Evolutionary conservation across 2,329 filamentous ascomycete species (phyloP).

Genomic region (Stachybotrys chartarum): DNA sequence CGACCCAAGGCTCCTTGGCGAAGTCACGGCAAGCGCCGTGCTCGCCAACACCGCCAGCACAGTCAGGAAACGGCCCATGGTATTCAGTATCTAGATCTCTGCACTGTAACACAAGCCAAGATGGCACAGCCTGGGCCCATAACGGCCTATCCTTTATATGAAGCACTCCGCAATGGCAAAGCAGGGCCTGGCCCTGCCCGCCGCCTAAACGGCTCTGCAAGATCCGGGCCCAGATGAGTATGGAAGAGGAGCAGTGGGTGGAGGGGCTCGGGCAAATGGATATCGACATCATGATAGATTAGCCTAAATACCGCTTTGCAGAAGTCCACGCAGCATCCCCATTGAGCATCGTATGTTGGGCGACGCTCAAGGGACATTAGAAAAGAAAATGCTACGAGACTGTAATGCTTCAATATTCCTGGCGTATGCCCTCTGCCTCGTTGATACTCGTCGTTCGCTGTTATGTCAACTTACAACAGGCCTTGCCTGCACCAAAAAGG

Average conservation of each 20-base stretch:
- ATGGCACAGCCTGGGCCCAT: too few species aligned
- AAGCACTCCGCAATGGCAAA: neutral
- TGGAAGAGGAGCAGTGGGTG: neutral
- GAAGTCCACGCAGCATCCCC: neutral
- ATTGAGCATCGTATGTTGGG: too few species aligned
- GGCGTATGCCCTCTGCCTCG: too few species aligned
- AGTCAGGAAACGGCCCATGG: neutral
- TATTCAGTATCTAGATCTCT: neutral
- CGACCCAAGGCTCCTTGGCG: neutral
- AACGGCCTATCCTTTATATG: neutral
- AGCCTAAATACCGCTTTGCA: neutral
- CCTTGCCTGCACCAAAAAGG: too few species aligned
- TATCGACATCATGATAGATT: neutral
- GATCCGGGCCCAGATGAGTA: neutral
- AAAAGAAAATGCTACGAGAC: too few species aligned
- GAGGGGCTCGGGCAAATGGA: neutral
- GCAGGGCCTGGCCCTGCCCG: too few species aligned
- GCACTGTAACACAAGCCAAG: too few species aligned
- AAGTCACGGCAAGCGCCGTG: neutral
- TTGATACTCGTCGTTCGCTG: too few species aligned
- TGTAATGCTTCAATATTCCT: too few species aligned
- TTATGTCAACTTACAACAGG: neutral
- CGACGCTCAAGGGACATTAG: too few species aligned
- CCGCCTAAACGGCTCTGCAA: neutral
- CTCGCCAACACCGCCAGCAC: neutral